A percentile compares a stretch with the other conserved stretches of the same genome.
These are phyloP conservation scores for Datura wrightii DNA, from an alignment of 257 asterid species.

Conservation along the genomic window DNA sequence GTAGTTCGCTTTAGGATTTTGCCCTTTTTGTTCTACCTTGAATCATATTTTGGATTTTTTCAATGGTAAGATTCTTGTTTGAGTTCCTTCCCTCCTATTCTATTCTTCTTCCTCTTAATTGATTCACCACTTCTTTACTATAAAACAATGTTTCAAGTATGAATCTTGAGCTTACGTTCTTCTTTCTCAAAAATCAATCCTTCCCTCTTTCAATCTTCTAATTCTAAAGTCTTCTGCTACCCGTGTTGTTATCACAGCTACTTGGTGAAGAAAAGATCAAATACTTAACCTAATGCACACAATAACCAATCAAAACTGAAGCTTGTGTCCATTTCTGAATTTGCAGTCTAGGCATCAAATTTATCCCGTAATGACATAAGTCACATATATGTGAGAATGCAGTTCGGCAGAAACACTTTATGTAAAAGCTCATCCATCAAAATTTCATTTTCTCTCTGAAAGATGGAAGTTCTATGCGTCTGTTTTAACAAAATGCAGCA, in stretches of 20 bases:
- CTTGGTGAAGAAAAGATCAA: not conserved
- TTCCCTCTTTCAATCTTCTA: no score
- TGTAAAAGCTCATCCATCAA: not conserved
- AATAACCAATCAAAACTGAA: slow-evolving; percentile 11
- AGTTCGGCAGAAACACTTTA: not conserved
- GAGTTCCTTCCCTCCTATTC: no score
- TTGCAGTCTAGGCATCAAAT: slow-evolving; percentile 19
- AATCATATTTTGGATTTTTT: no score
- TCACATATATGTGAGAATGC: not conserved
- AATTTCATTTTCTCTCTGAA: not conserved
- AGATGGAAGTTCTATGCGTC: not conserved
- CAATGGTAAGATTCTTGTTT: no score
- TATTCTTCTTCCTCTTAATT: no score
- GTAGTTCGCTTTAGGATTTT: no score
- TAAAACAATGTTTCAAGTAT: no score
- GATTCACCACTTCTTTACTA: no score
- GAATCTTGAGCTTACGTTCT: no score
- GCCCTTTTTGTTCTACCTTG: no score
- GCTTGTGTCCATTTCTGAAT: not conserved
- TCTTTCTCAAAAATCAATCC: no score
- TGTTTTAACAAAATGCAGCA: not conserved
- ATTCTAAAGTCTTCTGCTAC: no score
- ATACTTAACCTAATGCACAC: not conserved
- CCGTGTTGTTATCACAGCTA: not conserved
- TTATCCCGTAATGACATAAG: not conserved